Percentiles rank a stretch among this genome's conserved stretches.
phyloP scores from a whole-genome alignment of 1,284 basidiomycete genomes.

The Ustilago nuda region DNA sequence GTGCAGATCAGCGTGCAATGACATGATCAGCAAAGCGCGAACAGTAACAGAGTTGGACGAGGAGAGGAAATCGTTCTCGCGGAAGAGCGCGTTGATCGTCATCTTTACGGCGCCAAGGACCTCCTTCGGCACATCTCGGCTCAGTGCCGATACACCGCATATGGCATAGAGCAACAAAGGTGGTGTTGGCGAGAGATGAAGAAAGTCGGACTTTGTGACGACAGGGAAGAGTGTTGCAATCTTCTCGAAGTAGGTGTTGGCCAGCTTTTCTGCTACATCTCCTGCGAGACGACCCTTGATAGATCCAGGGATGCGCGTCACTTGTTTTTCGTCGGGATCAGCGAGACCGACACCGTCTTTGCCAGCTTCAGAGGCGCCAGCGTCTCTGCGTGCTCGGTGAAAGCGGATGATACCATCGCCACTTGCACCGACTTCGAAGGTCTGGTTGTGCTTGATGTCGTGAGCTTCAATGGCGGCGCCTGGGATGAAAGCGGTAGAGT shows the following conservation, averaged over 20 bases:
- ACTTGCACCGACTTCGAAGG: slow-evolving; percentile 73
- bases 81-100: slow-evolving; percentile 75
- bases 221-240: slow-evolving; percentile 87
- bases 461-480: slow-evolving; percentile 84
- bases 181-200: slow-evolving; percentile 77
- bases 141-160: slow-evolving; percentile 87
- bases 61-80: slow-evolving; percentile 88
- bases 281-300: slow-evolving; percentile 58
- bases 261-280: slow-evolving; percentile 75
- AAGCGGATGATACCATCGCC: slow-evolving; percentile 91
- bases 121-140: slow-evolving; percentile 82
- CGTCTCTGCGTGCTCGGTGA: slow-evolving; percentile 72
- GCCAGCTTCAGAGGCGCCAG: slow-evolving; percentile 3
- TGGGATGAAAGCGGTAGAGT: slow-evolving; percentile 86
- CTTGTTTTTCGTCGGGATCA: slow-evolving; percentile 35
- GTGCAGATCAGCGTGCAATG: slow-evolving; percentile 76
- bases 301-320: slow-evolving; percentile 46
- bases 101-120: slow-evolving; percentile 87
- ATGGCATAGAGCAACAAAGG: slow-evolving; percentile 90
- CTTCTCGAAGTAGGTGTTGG: slow-evolving; percentile 90
- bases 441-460: slow-evolving; percentile 74
- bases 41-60: slow-evolving; percentile 87
- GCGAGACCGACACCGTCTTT: slow-evolving; percentile 6
- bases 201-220: slow-evolving; percentile 86
- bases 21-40: slow-evolving; percentile 85